phyloP scores from a whole-genome alignment of 805 yeast species.

The Ogataea zsoltii region DNA sequence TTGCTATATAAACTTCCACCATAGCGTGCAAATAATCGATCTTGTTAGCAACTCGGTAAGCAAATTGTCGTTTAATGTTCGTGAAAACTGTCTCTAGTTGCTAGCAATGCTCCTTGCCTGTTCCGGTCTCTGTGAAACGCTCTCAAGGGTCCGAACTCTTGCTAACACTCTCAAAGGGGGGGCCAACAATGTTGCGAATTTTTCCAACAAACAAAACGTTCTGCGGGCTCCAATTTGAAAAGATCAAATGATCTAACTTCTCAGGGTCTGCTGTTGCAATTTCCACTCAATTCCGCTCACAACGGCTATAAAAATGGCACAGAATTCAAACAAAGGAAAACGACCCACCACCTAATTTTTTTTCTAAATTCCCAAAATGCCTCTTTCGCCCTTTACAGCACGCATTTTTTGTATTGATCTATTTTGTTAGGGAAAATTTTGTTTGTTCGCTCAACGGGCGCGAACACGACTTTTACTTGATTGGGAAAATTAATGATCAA shows the following conservation, averaged over 20 bases:
- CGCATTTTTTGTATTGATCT: constrained; percentile 8
- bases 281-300: neutral
- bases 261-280: neutral
- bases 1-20: constrained; percentile 40
- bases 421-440: constrained; percentile 10
- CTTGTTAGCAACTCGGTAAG: neutral
- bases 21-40: constrained; percentile 4
- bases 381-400: constrained; percentile 6
- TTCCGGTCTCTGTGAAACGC: too few relatives aligned
- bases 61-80: neutral
- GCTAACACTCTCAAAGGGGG: too few relatives aligned
- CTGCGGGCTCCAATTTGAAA: neutral
- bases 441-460: neutral
- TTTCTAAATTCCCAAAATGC: constrained; percentile 1
- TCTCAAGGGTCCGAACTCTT: too few relatives aligned
- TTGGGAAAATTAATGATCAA: constrained; percentile 16
- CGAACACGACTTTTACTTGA: constrained; percentile 15
- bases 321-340: neutral
- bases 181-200: too few relatives aligned
- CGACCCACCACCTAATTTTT: constrained; percentile 1
- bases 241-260: neutral
- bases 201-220: too few relatives aligned
- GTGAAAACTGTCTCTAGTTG: neutral
- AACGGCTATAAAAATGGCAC: too few relatives aligned
- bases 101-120: too few relatives aligned